Conservation (phyloP, 306 rosid genomes). For the Citrullus colocynthis region DNA sequence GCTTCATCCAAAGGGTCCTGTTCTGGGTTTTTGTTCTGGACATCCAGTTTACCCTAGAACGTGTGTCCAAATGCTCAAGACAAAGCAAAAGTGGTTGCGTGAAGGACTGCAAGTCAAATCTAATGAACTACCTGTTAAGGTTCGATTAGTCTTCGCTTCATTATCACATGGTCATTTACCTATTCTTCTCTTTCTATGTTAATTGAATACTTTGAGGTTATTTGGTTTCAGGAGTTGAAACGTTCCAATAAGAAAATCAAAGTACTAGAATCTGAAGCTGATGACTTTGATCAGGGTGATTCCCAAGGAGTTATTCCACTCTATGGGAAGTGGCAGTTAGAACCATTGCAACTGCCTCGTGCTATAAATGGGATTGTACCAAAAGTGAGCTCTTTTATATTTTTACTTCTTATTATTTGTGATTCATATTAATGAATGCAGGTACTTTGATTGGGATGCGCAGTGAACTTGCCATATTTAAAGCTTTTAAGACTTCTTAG, state of each 20-base stretch:
- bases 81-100: slow-evolving; percentile 76
- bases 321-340: slow-evolving; percentile 87
- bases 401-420: not conserved
- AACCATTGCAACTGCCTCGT: slow-evolving; percentile 64
- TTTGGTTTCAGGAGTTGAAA: slow-evolving; percentile 41
- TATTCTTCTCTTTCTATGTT: not conserved
- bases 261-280: slow-evolving; percentile 44
- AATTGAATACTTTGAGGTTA: not conserved
- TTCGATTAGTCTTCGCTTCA: slow-evolving; percentile 16
- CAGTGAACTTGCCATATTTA: not conserved
- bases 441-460: not conserved
- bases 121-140: slow-evolving; percentile 69
- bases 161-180: not conserved
- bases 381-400: slow-evolving; percentile 36
- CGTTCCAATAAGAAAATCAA: slow-evolving; percentile 39
- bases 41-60: slow-evolving; percentile 74
- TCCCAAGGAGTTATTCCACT: slow-evolving; percentile 44
- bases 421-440: slow-evolving; percentile 1
- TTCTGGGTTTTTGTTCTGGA: slow-evolving; percentile 83
- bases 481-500: not conserved
- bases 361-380: slow-evolving; percentile 83
- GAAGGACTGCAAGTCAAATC: slow-evolving; percentile 86
- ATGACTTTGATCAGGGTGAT: slow-evolving; percentile 32
- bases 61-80: slow-evolving; percentile 72
- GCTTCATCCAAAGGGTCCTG: slow-evolving; percentile 85